These are phyloP conservation scores for Nemophila menziesii DNA, from an alignment of 257 asterid species.

Conservation along the genomic window DNA sequence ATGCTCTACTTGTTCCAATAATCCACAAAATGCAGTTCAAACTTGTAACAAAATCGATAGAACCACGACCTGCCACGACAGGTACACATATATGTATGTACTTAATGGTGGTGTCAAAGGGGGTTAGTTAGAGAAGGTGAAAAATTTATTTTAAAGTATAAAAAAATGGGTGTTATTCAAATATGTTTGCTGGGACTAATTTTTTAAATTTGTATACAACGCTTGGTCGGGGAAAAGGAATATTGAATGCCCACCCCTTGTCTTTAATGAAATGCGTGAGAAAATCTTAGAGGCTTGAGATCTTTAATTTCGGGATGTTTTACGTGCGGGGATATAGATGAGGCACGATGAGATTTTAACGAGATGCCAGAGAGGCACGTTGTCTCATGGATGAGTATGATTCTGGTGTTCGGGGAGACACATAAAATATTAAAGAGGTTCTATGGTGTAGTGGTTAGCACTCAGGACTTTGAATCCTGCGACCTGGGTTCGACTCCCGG, in stretches of 20 bases:
- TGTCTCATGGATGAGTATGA: conserved; percentile 84
- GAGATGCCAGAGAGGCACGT: conserved; percentile 57
- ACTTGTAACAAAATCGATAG: conserved; percentile 31
- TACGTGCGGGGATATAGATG: conserved; percentile 32
- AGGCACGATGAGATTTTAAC: conserved; percentile 29
- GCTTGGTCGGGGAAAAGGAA: conserved; percentile 22
- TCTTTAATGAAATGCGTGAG: conserved; percentile 60
- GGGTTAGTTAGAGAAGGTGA: conserved; percentile 38
- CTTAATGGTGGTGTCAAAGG: conserved; percentile 48
- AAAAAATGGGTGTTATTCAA: conserved; percentile 38
- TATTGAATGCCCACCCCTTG: conserved; percentile 25
- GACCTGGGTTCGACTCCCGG: conserved; percentile 99
- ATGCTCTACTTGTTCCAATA: conserved; percentile 22
- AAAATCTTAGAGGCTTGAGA: conserved; percentile 68
- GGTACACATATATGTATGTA: conserved; percentile 44
- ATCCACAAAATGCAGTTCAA: conserved; percentile 25
- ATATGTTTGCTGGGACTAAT: conserved; percentile 50
- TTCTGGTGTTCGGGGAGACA: conserved; percentile 47
- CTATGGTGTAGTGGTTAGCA: conserved; percentile 97
- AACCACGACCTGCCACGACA: conserved; percentile 41
- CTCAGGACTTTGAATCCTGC: conserved; percentile 99
- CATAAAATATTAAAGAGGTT: no score
- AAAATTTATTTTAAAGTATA: conserved; percentile 53
- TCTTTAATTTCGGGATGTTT: conserved; percentile 52
- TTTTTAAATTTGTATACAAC: conserved; percentile 48